Conservation (phyloP, 2,329 filamentous ascomycete species). For the Cyphellophora attinorum region DNA sequence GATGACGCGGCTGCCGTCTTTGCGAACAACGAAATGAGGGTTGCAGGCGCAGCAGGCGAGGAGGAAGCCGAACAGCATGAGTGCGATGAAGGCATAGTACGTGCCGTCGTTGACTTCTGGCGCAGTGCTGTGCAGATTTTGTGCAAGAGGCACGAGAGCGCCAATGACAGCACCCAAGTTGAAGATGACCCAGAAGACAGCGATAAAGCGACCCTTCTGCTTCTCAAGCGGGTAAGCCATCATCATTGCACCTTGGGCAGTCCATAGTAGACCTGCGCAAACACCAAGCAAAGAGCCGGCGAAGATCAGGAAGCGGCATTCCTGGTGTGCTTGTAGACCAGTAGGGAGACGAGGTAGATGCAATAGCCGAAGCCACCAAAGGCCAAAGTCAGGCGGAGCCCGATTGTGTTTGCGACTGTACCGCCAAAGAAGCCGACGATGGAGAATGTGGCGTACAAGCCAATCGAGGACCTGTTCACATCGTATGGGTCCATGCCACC, state of each 20-base stretch:
- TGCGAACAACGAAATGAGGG: constrained; percentile 58
- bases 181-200: constrained; percentile 83
- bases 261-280: constrained; percentile 31
- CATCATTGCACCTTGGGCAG: constrained; percentile 31
- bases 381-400: constrained; percentile 21
- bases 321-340: constrained; percentile 30
- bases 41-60: constrained; percentile 56
- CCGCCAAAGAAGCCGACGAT: constrained; percentile 48
- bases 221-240: constrained; percentile 71
- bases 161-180: constrained; percentile 77
- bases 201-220: constrained; percentile 72
- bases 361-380: constrained; percentile 25
- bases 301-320: constrained; percentile 29
- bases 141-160: constrained; percentile 42
- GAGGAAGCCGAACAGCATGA: constrained; percentile 63
- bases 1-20: constrained; percentile 70
- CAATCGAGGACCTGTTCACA: constrained; percentile 59
- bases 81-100: constrained; percentile 80
- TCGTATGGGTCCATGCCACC: constrained; percentile 49
- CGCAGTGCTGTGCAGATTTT: constrained; percentile 32
- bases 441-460: constrained; percentile 59
- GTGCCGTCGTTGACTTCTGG: constrained; percentile 56
- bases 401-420: constrained; percentile 22
- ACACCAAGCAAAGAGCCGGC: constrained; percentile 29
- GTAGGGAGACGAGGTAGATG: constrained; percentile 28